Evolutionary conservation across 2,329 filamentous ascomycete genomes (phyloP).

Genomic region (Ceratocystis papillata): DNA sequence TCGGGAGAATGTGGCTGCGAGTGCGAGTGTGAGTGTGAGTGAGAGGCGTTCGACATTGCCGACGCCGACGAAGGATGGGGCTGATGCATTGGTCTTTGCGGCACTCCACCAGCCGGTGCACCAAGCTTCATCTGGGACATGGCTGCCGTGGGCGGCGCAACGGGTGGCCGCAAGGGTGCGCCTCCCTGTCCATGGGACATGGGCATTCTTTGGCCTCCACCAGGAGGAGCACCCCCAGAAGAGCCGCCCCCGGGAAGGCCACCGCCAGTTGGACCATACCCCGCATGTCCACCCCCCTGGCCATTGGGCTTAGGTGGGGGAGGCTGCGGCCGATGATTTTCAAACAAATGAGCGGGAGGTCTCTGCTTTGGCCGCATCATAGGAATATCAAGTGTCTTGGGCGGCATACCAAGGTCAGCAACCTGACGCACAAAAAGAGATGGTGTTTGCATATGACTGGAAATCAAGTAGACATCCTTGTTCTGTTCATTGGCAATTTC

Average conservation of each 20-base stretch:
- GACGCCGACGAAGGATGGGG: slow-evolving; percentile 22
- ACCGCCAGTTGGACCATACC: slow-evolving; percentile 7
- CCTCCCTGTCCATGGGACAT: slow-evolving; percentile 9
- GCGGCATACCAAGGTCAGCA: slow-evolving; percentile 64
- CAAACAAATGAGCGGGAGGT: slow-evolving; percentile 77
- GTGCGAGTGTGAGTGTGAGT: background rate
- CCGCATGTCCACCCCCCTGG: slow-evolving; percentile 12
- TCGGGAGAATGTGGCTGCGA: slow-evolving; percentile 13
- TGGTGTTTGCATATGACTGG: slow-evolving; percentile 87
- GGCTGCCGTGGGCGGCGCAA: slow-evolving; percentile 17
- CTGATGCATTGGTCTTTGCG: slow-evolving; percentile 20
- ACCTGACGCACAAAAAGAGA: slow-evolving; percentile 73
- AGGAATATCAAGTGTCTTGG: slow-evolving; percentile 67
- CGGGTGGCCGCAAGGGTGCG: slow-evolving; percentile 14
- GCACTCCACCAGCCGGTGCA: slow-evolving; percentile 7
- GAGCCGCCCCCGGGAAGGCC: background rate
- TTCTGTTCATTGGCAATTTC: slow-evolving; percentile 62
- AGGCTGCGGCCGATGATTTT: slow-evolving; percentile 37
- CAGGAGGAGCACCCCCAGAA: background rate
- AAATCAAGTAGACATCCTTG: slow-evolving; percentile 77
- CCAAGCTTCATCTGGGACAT: slow-evolving; percentile 23
- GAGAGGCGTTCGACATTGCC: slow-evolving; percentile 20
- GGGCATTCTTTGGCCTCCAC: slow-evolving; percentile 3
- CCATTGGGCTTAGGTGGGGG: slow-evolving; percentile 16
- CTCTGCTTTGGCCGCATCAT: slow-evolving; percentile 68